A percentile compares a stretch with the other conserved stretches of the same genome.
Evolutionary conservation across 768 basidiomycete species (phyloP).

Genomic region (Rubroboletus pulcherrimus): DNA sequence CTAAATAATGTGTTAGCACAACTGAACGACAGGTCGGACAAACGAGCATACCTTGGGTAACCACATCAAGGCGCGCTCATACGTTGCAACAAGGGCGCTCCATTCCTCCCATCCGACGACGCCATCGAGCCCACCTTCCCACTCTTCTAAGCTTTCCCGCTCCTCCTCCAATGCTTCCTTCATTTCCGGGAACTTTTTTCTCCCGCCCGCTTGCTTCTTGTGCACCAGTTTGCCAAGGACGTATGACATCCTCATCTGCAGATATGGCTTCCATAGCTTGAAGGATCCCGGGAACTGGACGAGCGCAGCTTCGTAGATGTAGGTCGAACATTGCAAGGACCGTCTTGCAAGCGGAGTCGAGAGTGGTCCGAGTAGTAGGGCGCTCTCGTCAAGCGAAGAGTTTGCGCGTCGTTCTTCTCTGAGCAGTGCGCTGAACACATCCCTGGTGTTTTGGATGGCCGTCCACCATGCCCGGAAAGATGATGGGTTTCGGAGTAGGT

Average conservation of each 20-base stretch:
- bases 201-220: slow-evolving; percentile 79
- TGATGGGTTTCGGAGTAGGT: slow-evolving; percentile 83
- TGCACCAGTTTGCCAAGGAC: slow-evolving; percentile 73
- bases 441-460: slow-evolving; percentile 73
- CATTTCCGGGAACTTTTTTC: slow-evolving; percentile 90
- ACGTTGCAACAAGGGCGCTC: slow-evolving; percentile 81
- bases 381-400: slow-evolving; percentile 47
- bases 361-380: slow-evolving; percentile 72
- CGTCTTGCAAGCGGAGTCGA: slow-evolving; percentile 68
- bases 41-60: slow-evolving; percentile 67
- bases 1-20: slow-evolving; percentile 37
- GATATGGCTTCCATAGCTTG: slow-evolving; percentile 95
- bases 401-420: slow-evolving; percentile 50
- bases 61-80: slow-evolving; percentile 94
- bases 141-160: slow-evolving; percentile 71
- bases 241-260: slow-evolving; percentile 77
- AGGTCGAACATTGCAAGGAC: slow-evolving; percentile 79
- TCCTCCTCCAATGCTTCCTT: slow-evolving; percentile 87
- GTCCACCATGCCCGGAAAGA: slow-evolving; percentile 94
- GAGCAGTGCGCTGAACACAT: slow-evolving; percentile 53
- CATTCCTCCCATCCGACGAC: slow-evolving; percentile 97
- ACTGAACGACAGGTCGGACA: background rate
- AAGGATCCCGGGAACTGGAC: slow-evolving; percentile 84
- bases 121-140: slow-evolving; percentile 83
- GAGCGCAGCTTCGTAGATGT: slow-evolving; percentile 92